phyloP scores from a whole-genome alignment of 2,329 filamentous ascomycete species.

The Penicillium sp. region DNA sequence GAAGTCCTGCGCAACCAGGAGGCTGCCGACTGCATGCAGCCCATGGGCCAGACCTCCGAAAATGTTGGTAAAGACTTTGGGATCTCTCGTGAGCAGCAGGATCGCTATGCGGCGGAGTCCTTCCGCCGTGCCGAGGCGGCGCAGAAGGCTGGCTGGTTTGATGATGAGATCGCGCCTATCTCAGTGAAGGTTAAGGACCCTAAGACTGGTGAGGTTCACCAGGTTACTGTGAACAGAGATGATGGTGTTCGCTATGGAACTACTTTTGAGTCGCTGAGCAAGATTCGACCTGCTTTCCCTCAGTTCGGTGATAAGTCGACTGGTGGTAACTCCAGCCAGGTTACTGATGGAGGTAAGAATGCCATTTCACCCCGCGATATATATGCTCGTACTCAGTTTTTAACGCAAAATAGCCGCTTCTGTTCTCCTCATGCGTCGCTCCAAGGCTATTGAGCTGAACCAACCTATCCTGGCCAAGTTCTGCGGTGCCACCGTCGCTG shows the following conservation, averaged over 20 bases:
- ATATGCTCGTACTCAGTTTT: neutral
- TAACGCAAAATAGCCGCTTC: constrained; percentile 67
- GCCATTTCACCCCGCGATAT: neutral
- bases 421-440: constrained; percentile 91
- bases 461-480: constrained; percentile 96
- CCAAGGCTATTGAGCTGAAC: constrained; percentile 80
- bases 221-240: constrained; percentile 79
- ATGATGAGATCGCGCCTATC: constrained; percentile 93
- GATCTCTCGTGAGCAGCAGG: constrained; percentile 78
- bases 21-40: constrained; percentile 82
- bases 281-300: constrained; percentile 89
- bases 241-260: constrained; percentile 92
- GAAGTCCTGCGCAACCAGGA: constrained; percentile 77
- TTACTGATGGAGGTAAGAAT: constrained; percentile 80
- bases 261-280: constrained; percentile 77
- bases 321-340: constrained; percentile 91
- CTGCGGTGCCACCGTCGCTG: constrained; percentile 86
- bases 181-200: constrained; percentile 79
- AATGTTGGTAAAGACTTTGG: constrained; percentile 92
- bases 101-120: constrained; percentile 83
- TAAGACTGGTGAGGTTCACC: constrained; percentile 76
- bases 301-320: constrained; percentile 86
- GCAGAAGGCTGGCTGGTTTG: constrained; percentile 88
- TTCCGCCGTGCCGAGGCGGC: constrained; percentile 86
- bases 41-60: constrained; percentile 98